phyloP scores from a whole-genome alignment of 371 early-diverging fungal species.

The Zychaea mexicana region DNA sequence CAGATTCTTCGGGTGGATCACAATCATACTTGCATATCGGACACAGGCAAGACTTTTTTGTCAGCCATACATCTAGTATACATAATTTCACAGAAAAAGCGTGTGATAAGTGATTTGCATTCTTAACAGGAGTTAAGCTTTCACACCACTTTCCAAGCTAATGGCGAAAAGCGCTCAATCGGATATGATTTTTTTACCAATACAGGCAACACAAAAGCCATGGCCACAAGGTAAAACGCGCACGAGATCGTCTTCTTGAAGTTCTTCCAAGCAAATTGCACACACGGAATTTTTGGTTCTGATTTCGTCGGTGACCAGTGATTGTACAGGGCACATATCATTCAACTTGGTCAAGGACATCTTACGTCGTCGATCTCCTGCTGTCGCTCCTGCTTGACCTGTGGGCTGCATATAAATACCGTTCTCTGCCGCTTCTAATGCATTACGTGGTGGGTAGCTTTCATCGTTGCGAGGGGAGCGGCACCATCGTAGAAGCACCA shows the following conservation, averaged over 20 bases:
- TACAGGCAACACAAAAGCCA: slow-evolving; percentile 44
- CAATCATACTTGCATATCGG: slow-evolving; percentile 47
- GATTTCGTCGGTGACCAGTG: slow-evolving; percentile 6
- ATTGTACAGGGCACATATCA: slow-evolving; percentile 12
- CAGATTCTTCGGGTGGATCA: background rate
- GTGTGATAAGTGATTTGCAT: no score
- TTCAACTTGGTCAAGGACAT: slow-evolving; percentile 13
- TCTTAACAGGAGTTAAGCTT: no score
- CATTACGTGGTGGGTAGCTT: slow-evolving; percentile 20
- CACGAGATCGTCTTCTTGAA: slow-evolving; percentile 23
- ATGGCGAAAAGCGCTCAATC: background rate
- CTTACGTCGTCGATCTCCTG: slow-evolving; percentile 32
- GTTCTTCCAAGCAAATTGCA: slow-evolving; percentile 48
- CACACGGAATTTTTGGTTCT: slow-evolving; percentile 30
- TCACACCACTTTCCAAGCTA: background rate
- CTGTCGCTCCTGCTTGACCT: slow-evolving; percentile 9
- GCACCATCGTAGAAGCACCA: slow-evolving; percentile 47
- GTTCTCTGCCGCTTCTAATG: background rate
- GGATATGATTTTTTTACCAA: slow-evolving; percentile 28
- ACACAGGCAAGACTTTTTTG: slow-evolving; percentile 39
- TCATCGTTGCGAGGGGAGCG: slow-evolving; percentile 4
- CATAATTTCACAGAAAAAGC: no score
- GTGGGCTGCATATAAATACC: slow-evolving; percentile 20
- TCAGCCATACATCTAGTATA: slow-evolving; percentile 48
- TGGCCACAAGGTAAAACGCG: slow-evolving; percentile 46